Evolutionary conservation across 2,329 filamentous ascomycete genomes (phyloP), one percentile per base, ranked within the genome.

Genomic region (Biscogniauxia mediterranea): DNA sequence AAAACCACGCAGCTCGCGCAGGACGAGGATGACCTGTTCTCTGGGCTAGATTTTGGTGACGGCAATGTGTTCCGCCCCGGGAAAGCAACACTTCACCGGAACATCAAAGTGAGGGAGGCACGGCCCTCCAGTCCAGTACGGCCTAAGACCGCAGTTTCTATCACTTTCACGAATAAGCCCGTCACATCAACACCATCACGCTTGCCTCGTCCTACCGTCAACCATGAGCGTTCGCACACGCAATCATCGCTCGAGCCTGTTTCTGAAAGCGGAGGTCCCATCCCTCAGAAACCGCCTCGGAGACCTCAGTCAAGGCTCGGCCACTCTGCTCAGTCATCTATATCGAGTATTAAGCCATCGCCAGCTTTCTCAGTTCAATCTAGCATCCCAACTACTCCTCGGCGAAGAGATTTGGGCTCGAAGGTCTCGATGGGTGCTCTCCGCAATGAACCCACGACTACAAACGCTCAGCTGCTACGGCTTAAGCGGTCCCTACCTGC

Each of bases 131-230:
- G 92, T 66, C 90, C 92, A 54, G 83, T 85, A 21, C 85, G 91
- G 64, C 85, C 85, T 20, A 89, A 89, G 73, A 86, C 91, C 19
- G 88, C 92, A 11, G 90, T 95, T 26, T 94, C 93, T 13, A 81
- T 98, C 63, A 97, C 93, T 6, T 98, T 98, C 73, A 96, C 92
- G 54, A 95, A 91, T 76, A 93, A 93, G 71, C 79, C 85, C n/a
- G 72, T 80, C 23, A 73, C 78, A 25, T 70, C 76, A 5, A 68
- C 72, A 11, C 78, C 73, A 28, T 95, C 93, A 38, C 89, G 93
- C 60, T 89, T 97, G 62, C 93, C 94, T 46, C 86, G 93, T 56
- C 89, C 93, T 42, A 82, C 89, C 59, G 77, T 77, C 42, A 83
- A 82, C 62, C 88, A 91, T 74, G 89, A 92, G 71, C 84, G 89